Evolutionary conservation across 2,329 filamentous ascomycete genomes (phyloP).

Genomic region (Scleromitrula shiraiana): DNA sequence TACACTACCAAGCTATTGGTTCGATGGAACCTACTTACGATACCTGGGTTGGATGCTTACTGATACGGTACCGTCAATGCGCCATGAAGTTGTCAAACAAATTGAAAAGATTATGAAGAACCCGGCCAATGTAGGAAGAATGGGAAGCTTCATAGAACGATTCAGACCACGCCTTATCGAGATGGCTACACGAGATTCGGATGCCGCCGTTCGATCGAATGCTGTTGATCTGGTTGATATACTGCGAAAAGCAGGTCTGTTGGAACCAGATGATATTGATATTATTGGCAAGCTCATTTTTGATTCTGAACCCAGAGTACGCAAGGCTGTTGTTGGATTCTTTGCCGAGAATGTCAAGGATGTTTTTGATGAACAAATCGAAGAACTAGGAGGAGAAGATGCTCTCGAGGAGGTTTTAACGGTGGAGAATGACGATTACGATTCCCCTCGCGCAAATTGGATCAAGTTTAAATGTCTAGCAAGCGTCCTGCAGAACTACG

Average conservation of each 20-base stretch:
- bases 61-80: constrained; percentile 64
- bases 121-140: constrained; percentile 63
- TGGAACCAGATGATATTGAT: constrained; percentile 89
- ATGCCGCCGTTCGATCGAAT: constrained; percentile 69
- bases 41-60: constrained; percentile 96
- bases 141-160: constrained; percentile 88
- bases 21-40: constrained; percentile 81
- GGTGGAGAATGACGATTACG: constrained; percentile 63
- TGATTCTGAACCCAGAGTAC: constrained; percentile 74
- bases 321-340: constrained; percentile 83
- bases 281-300: constrained; percentile 81
- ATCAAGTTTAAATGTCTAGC: constrained; percentile 85
- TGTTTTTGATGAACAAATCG: constrained; percentile 67
- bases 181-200: constrained; percentile 81
- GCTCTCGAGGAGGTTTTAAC: constrained; percentile 66
- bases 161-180: constrained; percentile 84
- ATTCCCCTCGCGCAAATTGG: constrained; percentile 74
- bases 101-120: constrained; percentile 72
- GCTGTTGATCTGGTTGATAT: constrained; percentile 77
- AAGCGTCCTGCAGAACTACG: constrained; percentile 75
- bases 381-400: constrained; percentile 77
- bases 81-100: constrained; percentile 81
- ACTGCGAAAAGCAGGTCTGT: constrained; percentile 72
- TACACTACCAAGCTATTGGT: constrained; percentile 76
- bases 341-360: constrained; percentile 84